Conservation (phyloP, 2,329 filamentous ascomycete species). For the Penicillium sp. region DNA sequence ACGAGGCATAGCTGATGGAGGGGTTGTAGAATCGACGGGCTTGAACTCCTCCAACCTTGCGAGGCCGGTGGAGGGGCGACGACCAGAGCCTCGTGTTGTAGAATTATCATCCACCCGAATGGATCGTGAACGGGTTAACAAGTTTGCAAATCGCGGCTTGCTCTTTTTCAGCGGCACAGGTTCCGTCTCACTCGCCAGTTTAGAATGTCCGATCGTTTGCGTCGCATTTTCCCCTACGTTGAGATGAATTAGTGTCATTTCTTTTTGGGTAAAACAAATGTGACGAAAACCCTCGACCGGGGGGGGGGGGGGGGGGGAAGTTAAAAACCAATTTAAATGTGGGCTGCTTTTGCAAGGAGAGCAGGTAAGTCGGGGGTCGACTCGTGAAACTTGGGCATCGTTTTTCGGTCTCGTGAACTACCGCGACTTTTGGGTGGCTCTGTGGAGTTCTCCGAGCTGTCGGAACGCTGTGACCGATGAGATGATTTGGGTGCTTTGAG, state of each 20-base stretch:
- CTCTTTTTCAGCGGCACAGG: conserved; percentile 32
- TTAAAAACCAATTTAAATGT: conserved; percentile 25
- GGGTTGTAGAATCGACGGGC: conserved; percentile 19
- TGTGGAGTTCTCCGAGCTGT: conserved; percentile 32
- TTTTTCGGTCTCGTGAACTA: conserved; percentile 40
- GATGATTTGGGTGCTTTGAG: conserved; percentile 44
- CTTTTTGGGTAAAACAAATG: too few relatives aligned
- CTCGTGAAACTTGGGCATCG: conserved; percentile 33
- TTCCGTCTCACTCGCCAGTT: conserved; percentile 25
- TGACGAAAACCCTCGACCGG: neutral
- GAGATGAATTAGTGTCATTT: neutral
- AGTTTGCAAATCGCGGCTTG: conserved; percentile 42
- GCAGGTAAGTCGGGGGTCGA: conserved; percentile 40
- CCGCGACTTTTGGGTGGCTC: conserved; percentile 39
- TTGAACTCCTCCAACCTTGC: conserved; percentile 34
- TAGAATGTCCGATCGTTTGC: conserved; percentile 21
- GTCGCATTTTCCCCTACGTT: conserved; percentile 18
- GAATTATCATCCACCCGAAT: conserved; percentile 39
- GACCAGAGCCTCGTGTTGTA: conserved; percentile 25
- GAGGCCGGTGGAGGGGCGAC: conserved; percentile 37
- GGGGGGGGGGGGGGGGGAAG: neutral
- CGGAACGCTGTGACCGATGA: conserved; percentile 38
- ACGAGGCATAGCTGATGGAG: conserved; percentile 45
- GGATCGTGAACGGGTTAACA: conserved; percentile 42
- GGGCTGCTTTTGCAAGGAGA: conserved; percentile 23